A percentile compares a stretch with the other conserved stretches of the same genome.
Conservation (phyloP, 179 eudicot genomes). For the Gypsophila paniculata region DNA sequence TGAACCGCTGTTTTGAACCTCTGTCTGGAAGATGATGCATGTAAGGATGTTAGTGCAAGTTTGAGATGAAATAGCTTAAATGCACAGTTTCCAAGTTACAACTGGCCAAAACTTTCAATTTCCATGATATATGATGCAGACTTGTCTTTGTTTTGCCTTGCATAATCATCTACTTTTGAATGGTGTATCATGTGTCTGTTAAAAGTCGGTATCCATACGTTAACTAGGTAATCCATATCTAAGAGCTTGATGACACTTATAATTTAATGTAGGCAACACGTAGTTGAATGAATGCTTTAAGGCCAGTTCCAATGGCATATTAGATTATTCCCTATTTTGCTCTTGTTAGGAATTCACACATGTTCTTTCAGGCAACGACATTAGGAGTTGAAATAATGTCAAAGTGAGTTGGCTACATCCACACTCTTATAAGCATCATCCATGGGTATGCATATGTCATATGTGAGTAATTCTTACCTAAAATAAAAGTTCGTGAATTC, state of each 20-base stretch:
- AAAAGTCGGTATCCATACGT: neutral
- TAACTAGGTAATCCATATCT: neutral
- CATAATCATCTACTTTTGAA: neutral
- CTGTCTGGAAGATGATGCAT: neutral
- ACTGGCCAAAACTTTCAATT: neutral
- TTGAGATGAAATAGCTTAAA: neutral
- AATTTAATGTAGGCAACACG: neutral
- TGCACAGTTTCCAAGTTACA: neutral
- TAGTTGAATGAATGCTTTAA: neutral
- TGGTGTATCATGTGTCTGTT: neutral
- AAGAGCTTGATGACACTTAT: neutral
- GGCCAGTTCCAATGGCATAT: neutral
- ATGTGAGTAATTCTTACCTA: neutral
- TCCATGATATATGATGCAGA: neutral
- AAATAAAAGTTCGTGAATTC: neutral
- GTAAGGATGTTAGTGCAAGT: neutral
- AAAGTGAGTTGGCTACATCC: too few relatives aligned
- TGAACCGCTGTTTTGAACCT: too few relatives aligned
- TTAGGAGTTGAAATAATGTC: too few relatives aligned
- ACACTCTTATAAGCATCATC: too few relatives aligned
- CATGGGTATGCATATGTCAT: neutral
- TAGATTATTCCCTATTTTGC: neutral
- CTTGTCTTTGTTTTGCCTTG: neutral
- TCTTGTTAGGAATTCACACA: neutral
- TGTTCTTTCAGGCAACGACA: too few relatives aligned